A percentile compares a stretch with the other conserved stretches of the same genome.
Conservation (phyloP, 208 protist genomes). For the Crithidia expoeki region DNA sequence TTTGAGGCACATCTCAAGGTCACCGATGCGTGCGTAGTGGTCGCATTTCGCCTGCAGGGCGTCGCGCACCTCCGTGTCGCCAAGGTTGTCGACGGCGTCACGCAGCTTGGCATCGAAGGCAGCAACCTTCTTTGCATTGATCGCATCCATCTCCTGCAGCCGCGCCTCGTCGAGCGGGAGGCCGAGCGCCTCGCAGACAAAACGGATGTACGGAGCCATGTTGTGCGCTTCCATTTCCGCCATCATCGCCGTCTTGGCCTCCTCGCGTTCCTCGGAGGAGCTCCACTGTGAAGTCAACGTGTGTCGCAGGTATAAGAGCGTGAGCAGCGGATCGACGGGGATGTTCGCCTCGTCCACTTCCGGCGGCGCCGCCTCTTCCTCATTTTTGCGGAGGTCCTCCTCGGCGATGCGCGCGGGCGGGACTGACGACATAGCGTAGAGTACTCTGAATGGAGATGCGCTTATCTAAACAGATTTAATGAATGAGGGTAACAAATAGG, state of each 20-base stretch:
- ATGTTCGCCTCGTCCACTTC: slow-evolving; percentile 51
- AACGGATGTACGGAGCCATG: slow-evolving; percentile 90
- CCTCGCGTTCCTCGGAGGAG: slow-evolving; percentile 72
- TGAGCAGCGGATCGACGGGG: slow-evolving; percentile 82
- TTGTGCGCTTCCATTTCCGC: slow-evolving; percentile 77
- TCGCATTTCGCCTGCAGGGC: slow-evolving; percentile 92
- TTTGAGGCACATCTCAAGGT: slow-evolving; percentile 93
- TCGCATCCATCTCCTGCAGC: slow-evolving; percentile 71
- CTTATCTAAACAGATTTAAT: no score
- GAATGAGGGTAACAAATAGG: no score
- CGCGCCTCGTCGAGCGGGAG: slow-evolving; percentile 65
- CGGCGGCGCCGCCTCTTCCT: slow-evolving; percentile 37
- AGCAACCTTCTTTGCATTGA: slow-evolving; percentile 79
- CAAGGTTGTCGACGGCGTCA: slow-evolving; percentile 96
- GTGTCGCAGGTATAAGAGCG: slow-evolving; percentile 82
- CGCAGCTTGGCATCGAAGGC: slow-evolving; percentile 88
- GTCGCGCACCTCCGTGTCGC: slow-evolving; percentile 97
- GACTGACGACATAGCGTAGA: slow-evolving; percentile 20
- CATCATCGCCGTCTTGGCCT: slow-evolving; percentile 70
- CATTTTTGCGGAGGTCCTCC: slow-evolving; percentile 35
- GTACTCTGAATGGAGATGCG: no score
- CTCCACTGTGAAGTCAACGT: slow-evolving; percentile 80
- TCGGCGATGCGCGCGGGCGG: slow-evolving; percentile 20
- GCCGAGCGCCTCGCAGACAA: slow-evolving; percentile 78
- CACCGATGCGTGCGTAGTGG: slow-evolving; percentile 95